Evolutionary conservation across 2,329 filamentous ascomycete species (phyloP).

Genomic region (Helotiales sp.): DNA sequence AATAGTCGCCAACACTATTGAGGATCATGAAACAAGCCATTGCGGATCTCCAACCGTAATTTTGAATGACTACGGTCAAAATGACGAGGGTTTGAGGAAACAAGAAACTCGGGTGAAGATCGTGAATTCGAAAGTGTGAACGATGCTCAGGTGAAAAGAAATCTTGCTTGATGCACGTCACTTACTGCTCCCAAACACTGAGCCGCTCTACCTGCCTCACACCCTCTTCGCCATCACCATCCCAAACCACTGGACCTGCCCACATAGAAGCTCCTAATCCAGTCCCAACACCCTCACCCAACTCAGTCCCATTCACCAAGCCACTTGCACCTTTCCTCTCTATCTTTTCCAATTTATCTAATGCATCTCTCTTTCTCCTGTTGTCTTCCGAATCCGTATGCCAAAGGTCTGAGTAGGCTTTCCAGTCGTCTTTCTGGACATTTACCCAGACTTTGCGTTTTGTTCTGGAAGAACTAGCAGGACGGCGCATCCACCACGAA

Average conservation of each 20-base stretch:
- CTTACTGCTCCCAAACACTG: conserved; percentile 4
- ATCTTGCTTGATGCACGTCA: background rate
- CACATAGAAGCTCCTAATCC: background rate
- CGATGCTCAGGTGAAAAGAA: background rate
- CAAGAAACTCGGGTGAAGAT: too few relatives aligned
- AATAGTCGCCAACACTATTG: too few relatives aligned
- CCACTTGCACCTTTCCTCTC: background rate
- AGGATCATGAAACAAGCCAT: too few relatives aligned
- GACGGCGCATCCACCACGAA: conserved; percentile 12
- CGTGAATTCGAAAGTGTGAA: too few relatives aligned
- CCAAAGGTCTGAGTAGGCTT: conserved; percentile 22
- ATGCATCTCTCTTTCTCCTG: conserved; percentile 15
- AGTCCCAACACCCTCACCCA: background rate
- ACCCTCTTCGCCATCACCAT: background rate
- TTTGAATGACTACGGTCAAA: too few relatives aligned
- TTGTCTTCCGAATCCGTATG: conserved; percentile 6
- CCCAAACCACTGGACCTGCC: background rate
- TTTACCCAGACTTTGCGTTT: conserved; percentile 20
- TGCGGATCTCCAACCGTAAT: too few relatives aligned
- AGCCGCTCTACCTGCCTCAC: background rate
- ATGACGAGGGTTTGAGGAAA: too few relatives aligned
- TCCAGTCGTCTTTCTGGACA: conserved; percentile 25
- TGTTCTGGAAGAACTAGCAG: background rate
- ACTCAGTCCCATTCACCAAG: background rate
- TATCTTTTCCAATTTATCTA: background rate